Conservation (phyloP, 805 yeast species). For the Wickerhamiella kurtzmanii region DNA sequence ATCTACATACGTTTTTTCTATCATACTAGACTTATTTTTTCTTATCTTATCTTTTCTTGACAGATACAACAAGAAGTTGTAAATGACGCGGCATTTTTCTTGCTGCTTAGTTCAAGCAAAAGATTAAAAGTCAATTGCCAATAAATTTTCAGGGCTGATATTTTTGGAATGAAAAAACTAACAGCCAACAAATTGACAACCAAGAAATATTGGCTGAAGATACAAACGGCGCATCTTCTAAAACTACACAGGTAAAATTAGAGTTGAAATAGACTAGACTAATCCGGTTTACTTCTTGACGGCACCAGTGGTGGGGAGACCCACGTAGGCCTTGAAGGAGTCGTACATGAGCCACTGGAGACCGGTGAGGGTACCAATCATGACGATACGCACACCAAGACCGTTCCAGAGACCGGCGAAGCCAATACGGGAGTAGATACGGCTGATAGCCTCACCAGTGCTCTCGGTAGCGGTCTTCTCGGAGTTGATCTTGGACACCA, state of each 20-base stretch:
- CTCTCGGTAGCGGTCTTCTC: slow-evolving; percentile 54
- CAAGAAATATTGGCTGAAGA: no score
- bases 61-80: not conserved
- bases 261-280: not conserved
- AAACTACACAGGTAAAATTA: not conserved
- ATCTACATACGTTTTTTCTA: not conserved
- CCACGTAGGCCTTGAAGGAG: slow-evolving; percentile 86
- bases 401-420: slow-evolving; percentile 93
- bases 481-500: slow-evolving; percentile 86
- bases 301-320: slow-evolving; percentile 87
- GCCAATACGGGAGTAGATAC: slow-evolving; percentile 76
- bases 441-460: slow-evolving; percentile 47
- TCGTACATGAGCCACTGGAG: slow-evolving; percentile 96
- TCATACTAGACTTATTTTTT: slow-evolving; percentile 3
- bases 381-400: slow-evolving; percentile 79
- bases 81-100: not conserved
- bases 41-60: not conserved
- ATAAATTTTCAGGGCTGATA: no score
- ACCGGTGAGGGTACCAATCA: slow-evolving; percentile 96
- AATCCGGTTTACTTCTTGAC: slow-evolving; percentile 17
- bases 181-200: no score
- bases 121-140: no score
- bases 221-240: no score
- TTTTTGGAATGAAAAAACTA: no score
- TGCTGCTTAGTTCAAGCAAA: no score